A percentile compares a stretch with the other conserved stretches of the same genome.
Evolutionary conservation across 345 rosid genomes (phyloP).

Genomic region (Acer saccharum): DNA sequence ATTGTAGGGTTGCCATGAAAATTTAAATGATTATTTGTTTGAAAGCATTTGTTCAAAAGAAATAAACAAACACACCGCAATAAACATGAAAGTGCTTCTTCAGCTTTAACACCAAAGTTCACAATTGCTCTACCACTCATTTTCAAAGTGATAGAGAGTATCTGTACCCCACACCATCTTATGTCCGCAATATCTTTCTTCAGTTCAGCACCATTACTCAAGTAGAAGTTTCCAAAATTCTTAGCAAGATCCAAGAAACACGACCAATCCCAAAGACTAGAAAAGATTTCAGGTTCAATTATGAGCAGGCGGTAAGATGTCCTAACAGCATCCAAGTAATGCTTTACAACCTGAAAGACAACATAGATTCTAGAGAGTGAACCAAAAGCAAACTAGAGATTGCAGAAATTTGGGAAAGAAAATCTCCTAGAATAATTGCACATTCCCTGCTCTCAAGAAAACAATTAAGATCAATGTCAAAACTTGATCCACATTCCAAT

Average conservation of each 20-base stretch:
- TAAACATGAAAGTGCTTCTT: constrained; percentile 65
- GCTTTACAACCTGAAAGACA: constrained; percentile 48
- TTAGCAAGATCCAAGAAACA: constrained; percentile 64
- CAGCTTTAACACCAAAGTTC: constrained; percentile 48
- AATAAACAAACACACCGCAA: constrained; percentile 58
- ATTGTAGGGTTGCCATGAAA: constrained; percentile 7
- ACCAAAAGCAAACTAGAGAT: not conserved
- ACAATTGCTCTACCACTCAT: constrained; percentile 48
- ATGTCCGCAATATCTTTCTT: constrained; percentile 49
- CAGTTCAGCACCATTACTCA: constrained; percentile 19
- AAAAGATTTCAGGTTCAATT: constrained; percentile 56
- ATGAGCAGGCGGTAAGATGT: constrained; percentile 71
- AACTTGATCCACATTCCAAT: not conserved
- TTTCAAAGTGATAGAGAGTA: constrained; percentile 52
- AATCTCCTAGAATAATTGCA: not conserved
- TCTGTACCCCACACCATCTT: constrained; percentile 70
- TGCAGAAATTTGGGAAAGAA: not conserved
- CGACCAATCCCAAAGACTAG: constrained; percentile 93
- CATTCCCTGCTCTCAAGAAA: not conserved
- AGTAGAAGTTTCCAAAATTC: constrained; percentile 27
- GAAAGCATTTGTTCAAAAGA: constrained; percentile 8
- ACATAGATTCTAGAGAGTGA: constrained; percentile 2
- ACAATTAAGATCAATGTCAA: not conserved
- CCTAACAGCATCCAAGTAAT: constrained; percentile 45
- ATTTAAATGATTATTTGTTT: constrained; percentile 10